These are phyloP conservation scores for Populus euphratica DNA, from an alignment of 345 rosid species.

Conservation along the genomic window DNA sequence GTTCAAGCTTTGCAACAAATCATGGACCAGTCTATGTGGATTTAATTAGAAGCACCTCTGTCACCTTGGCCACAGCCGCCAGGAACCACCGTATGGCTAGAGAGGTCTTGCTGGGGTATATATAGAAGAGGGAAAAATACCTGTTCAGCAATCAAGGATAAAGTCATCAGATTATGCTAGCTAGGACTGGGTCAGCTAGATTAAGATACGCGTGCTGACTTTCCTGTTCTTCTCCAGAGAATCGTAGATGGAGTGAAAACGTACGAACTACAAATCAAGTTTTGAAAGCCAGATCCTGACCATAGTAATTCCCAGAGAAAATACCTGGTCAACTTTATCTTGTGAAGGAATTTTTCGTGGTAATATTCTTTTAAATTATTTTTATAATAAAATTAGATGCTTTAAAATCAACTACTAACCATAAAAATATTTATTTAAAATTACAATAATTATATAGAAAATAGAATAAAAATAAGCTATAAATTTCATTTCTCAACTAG, in stretches of 20 bases:
- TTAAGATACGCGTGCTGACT: not conserved
- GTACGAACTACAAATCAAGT: not conserved
- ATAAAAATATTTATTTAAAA: no score
- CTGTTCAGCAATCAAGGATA: no score
- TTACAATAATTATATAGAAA: no score
- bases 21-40: not conserved
- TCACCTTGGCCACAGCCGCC: slow-evolving; percentile 4
- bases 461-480: no score
- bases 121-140: not conserved
- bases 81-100: slow-evolving; percentile 18
- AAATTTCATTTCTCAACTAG: no score
- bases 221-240: not conserved
- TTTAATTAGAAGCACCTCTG: slow-evolving; percentile 1
- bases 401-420: no score
- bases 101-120: not conserved
- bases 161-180: not conserved
- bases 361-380: no score
- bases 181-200: not conserved
- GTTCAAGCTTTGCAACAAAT: not conserved
- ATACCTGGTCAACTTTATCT: not conserved
- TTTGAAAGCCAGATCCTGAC: not conserved
- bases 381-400: no score
- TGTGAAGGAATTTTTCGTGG: not conserved
- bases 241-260: not conserved
- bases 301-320: not conserved